phyloP scores from a whole-genome alignment of 768 basidiomycete species.

The Dioszegia hungarica region DNA sequence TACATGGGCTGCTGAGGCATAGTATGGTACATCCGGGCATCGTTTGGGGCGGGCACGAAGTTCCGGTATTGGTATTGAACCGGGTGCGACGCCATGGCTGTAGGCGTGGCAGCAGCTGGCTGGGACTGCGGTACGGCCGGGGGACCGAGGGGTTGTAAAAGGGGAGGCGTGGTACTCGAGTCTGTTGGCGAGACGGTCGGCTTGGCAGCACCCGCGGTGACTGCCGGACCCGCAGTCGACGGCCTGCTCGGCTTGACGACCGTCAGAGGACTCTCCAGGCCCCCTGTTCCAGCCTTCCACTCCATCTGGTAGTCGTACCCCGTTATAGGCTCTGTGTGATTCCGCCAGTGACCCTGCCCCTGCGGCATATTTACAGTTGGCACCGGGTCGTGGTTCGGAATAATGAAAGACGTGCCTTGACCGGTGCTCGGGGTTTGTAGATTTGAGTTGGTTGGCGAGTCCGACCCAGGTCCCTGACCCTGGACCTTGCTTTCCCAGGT shows the following conservation, averaged over 20 bases:
- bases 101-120: too few relatives aligned
- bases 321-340: conserved; percentile 16
- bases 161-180: not conserved
- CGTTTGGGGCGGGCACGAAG: too few relatives aligned
- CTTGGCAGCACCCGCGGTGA: too few relatives aligned
- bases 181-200: too few relatives aligned
- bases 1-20: not conserved
- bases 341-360: conserved; percentile 10
- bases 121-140: too few relatives aligned
- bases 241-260: too few relatives aligned
- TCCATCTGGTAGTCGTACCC: not conserved
- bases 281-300: not conserved
- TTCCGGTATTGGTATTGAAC: too few relatives aligned
- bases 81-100: too few relatives aligned
- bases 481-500: too few relatives aligned
- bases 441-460: conserved; percentile 19
- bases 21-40: too few relatives aligned
- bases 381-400: conserved; percentile 9
- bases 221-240: too few relatives aligned
- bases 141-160: too few relatives aligned
- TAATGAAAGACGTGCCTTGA: conserved; percentile 12
- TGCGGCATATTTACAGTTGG: not conserved
- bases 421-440: conserved; percentile 29
- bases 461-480: not conserved
- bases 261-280: conserved; percentile 1